phyloP scores from a whole-genome alignment of 2,329 filamentous ascomycete genomes.

The Xylariaceae sp. region DNA sequence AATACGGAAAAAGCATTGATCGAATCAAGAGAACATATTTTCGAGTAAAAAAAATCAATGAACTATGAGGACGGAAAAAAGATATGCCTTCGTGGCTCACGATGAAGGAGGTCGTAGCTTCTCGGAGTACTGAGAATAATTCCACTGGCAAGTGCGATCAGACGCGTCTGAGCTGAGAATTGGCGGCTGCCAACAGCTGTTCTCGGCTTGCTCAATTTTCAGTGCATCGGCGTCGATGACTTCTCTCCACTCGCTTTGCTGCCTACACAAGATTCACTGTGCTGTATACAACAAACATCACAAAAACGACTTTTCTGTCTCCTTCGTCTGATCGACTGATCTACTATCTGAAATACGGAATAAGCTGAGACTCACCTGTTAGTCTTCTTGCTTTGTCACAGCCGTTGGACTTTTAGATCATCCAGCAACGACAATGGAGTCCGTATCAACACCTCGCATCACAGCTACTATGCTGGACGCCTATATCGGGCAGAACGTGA shows the following conservation, averaged over 20 bases:
- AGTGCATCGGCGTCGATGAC: background rate
- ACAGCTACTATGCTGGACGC: constrained; percentile 72
- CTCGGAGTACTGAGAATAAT: background rate
- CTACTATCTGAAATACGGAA: background rate
- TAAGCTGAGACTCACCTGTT: background rate
- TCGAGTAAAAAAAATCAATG: no score
- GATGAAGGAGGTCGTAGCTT: no score
- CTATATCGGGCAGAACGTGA: constrained; percentile 71
- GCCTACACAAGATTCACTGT: no score
- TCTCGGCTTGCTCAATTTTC: background rate
- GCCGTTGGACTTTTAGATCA: background rate
- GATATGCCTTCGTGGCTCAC: no score
- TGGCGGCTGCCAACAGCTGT: background rate
- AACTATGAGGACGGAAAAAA: no score
- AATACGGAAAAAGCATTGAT: no score
- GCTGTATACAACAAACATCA: no score
- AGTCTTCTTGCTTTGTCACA: background rate
- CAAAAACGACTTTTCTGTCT: background rate
- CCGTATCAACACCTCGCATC: constrained; percentile 71
- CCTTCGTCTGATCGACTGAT: background rate
- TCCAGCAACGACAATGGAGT: constrained; percentile 53
- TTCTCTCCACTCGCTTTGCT: no score
- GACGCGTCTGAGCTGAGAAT: background rate
- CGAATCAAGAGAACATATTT: no score
- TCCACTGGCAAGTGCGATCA: background rate